Conservation (phyloP, 805 yeast species). For the Wickerhamiella siamensis region DNA sequence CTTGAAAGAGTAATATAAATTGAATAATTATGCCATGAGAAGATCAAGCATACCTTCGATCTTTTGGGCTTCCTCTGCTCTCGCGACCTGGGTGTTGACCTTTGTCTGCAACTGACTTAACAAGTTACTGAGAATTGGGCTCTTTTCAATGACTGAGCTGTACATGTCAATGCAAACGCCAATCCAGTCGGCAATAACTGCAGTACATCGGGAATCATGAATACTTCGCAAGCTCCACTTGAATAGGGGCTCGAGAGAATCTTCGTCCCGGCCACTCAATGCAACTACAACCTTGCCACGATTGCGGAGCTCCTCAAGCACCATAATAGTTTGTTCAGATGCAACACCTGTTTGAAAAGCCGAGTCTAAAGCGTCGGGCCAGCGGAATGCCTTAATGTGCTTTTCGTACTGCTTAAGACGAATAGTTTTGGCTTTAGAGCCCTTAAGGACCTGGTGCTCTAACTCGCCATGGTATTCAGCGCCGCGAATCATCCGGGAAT, state of each 20-base stretch:
- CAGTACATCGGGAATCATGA: slow-evolving; percentile 63
- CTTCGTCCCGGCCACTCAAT: slow-evolving; percentile 70
- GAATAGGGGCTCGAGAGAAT: slow-evolving; percentile 67
- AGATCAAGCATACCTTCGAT: slow-evolving; percentile 90
- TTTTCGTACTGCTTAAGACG: slow-evolving; percentile 71
- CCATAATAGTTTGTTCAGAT: slow-evolving; percentile 66
- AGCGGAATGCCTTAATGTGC: slow-evolving; percentile 71
- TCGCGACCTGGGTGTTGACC: slow-evolving; percentile 53
- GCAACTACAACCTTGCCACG: slow-evolving; percentile 83
- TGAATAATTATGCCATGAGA: slow-evolving; percentile 32
- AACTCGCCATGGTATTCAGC: slow-evolving; percentile 81
- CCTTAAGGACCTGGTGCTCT: slow-evolving; percentile 48
- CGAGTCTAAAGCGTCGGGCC: slow-evolving; percentile 84
- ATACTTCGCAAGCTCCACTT: slow-evolving; percentile 67
- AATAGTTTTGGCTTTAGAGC: slow-evolving; percentile 30
- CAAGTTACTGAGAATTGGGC: slow-evolving; percentile 65
- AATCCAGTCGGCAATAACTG: slow-evolving; percentile 51
- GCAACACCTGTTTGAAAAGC: slow-evolving; percentile 72
- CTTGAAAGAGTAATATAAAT: neutral
- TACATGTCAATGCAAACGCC: slow-evolving; percentile 62
- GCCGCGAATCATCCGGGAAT: slow-evolving; percentile 76
- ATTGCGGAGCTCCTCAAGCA: slow-evolving; percentile 70
- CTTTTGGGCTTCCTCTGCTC: slow-evolving; percentile 75
- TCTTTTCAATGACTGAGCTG: slow-evolving; percentile 53
- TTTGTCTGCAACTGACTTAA: slow-evolving; percentile 40